A percentile compares a stretch with the other conserved stretches of the same genome.
Evolutionary conservation across 2,329 filamentous ascomycete species (phyloP).

Genomic region (Emericellopsis cladophorae): DNA sequence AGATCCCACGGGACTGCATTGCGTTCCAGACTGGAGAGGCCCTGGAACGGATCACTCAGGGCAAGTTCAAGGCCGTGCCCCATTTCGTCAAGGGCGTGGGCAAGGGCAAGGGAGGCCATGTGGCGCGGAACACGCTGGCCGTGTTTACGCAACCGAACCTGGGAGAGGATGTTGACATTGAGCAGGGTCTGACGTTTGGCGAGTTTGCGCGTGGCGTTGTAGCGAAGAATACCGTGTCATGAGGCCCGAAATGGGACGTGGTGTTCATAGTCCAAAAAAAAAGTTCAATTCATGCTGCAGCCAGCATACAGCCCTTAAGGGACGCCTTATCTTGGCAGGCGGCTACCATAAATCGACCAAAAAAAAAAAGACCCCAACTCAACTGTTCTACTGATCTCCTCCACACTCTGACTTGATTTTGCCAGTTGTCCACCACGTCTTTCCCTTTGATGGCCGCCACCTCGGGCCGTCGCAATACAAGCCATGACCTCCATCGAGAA

Average conservation of each 20-base stretch:
- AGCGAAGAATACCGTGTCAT: conserved; percentile 43
- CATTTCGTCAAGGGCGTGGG: conserved; percentile 81
- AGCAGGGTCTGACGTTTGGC: conserved; percentile 57
- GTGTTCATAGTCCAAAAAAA: no score
- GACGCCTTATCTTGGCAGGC: no score
- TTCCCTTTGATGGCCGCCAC: neutral
- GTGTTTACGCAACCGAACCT: conserved; percentile 97
- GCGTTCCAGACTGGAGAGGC: conserved; percentile 95
- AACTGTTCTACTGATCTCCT: no score
- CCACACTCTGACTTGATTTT: no score
- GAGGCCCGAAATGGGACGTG: no score
- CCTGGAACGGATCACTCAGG: conserved; percentile 80
- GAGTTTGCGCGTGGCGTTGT: conserved; percentile 57
- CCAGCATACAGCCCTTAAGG: no score
- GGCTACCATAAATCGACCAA: no score
- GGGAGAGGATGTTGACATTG: conserved; percentile 61
- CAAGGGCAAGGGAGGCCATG: conserved; percentile 33
- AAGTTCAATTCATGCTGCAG: no score
- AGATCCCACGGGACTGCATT: conserved; percentile 81
- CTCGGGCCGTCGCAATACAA: neutral
- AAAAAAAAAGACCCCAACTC: no score
- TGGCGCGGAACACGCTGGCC: conserved; percentile 79
- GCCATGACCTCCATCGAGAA: neutral
- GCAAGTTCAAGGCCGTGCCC: conserved; percentile 84
- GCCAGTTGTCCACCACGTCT: neutral